Base-by-base conservation (phyloP, 345 rosid species). In the Barbarea vulgaris region DNA sequence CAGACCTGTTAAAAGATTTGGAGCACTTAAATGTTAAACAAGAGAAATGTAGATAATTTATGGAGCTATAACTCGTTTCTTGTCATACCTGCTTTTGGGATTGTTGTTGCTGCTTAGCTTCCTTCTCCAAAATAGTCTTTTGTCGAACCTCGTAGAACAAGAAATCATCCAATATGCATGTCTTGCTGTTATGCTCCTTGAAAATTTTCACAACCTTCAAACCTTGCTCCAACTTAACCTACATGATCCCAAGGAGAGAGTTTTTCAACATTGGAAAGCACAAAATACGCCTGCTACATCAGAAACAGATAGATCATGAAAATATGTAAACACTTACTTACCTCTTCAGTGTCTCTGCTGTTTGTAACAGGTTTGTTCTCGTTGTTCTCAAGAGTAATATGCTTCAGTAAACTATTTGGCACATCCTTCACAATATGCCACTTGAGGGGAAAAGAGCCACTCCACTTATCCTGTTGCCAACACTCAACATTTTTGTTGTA, bases 391-490 rank as follows among this genome's bases (percentile, higher is more conserved):
- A 91, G 88, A 3, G 83, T 89, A 19, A 88, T 92, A 81, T 89
- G 96, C 80, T 85, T 89, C 86, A 92, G 77, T 54, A 81, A 83
- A 75, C 84, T 85, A 71, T 91, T 91, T 18, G 96, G 93, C 7
- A 91, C 84, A 84, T 91, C 96, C 79, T 91, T 91, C 7, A 89
- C 82, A 42, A 91, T 78, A 70, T 85, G 97, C 97, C 96, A 91
- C 84, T 86, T 89, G 19, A 91, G 81, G 0, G 89, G 86, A 83
- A 89, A 91, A 71, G 85, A 88, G 22, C 97, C 97, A 55, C 87
- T 89, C 97, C 97, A 91, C 77, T 89, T 91, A 77, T 91, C 93
- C 51, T 89, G 96, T 37, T 91, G 97, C 96, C 93, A 91, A 41
- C 81, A 88, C 59, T 88, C 91, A 3, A 85, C 80, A 34, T 70